Percentiles rank a stretch among this genome's conserved stretches.
phyloP scores from a whole-genome alignment of 306 rosid genomes.

The Cucurbita ficifolia region DNA sequence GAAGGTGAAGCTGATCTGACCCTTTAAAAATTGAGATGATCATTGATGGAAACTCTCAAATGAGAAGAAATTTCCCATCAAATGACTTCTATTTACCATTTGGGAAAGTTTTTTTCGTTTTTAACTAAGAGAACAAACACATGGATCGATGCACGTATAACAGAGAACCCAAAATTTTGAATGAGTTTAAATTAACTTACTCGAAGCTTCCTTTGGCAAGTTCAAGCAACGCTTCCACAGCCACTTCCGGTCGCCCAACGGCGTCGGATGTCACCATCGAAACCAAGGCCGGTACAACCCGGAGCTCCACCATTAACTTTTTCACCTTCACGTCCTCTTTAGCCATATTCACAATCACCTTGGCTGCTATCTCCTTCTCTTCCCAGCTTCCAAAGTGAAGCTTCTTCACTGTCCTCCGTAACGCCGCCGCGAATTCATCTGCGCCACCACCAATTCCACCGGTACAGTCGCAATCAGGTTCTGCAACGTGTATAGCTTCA shows the following conservation, averaged over 20 bases:
- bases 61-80: background rate
- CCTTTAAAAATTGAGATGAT: background rate
- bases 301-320: slow-evolving; percentile 62
- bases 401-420: slow-evolving; percentile 71
- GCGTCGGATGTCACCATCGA: slow-evolving; percentile 44
- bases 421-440: slow-evolving; percentile 9
- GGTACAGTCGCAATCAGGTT: slow-evolving; percentile 12
- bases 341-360: slow-evolving; percentile 47
- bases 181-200: slow-evolving; percentile 23
- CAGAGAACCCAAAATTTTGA: background rate
- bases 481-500: slow-evolving; percentile 3
- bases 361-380: slow-evolving; percentile 66
- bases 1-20: background rate
- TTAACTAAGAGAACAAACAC: too few relatives aligned
- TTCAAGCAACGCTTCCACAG: slow-evolving; percentile 40
- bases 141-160: background rate
- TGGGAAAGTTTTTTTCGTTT: background rate
- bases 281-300: slow-evolving; percentile 76
- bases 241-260: slow-evolving; percentile 26
- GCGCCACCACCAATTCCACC: slow-evolving; percentile 11
- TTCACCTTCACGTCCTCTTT: slow-evolving; percentile 47
- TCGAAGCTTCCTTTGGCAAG: slow-evolving; percentile 68
- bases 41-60: background rate
- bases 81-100: background rate
- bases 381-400: slow-evolving; percentile 85